phyloP scores from a whole-genome alignment of 768 basidiomycete genomes.

The Termitomyces sp. region DNA sequence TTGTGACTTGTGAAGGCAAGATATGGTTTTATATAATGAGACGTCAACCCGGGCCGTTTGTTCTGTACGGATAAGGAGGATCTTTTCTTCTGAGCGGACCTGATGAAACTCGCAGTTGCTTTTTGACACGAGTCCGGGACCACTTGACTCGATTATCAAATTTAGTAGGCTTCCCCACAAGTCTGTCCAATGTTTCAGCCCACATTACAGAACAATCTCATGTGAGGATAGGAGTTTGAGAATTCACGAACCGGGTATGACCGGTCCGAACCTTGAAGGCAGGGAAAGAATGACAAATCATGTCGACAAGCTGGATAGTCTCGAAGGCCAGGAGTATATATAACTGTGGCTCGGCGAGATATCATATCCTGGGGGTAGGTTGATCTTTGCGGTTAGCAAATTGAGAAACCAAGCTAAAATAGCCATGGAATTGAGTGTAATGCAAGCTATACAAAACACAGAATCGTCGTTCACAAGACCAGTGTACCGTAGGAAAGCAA shows the following conservation, averaged over 20 bases:
- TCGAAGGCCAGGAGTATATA: too few relatives aligned
- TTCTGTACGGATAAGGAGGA: neutral
- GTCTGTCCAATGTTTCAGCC: neutral
- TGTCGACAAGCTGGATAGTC: too few relatives aligned
- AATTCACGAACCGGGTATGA: neutral
- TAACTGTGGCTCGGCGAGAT: too few relatives aligned
- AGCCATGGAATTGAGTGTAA: too few relatives aligned
- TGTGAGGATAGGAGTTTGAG: too few relatives aligned
- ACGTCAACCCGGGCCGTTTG: neutral
- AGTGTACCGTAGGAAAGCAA: too few relatives aligned
- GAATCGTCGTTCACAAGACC: too few relatives aligned
- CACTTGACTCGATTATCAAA: neutral
- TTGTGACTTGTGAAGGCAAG: neutral
- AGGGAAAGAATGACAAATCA: too few relatives aligned
- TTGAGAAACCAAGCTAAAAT: too few relatives aligned
- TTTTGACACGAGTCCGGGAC: neutral
- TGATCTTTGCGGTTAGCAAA: too few relatives aligned
- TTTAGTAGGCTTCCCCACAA: neutral
- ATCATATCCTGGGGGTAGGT: too few relatives aligned
- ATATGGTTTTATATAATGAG: neutral
- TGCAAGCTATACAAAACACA: too few relatives aligned
- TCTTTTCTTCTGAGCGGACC: neutral
- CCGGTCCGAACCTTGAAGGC: neutral
- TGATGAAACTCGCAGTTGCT: neutral
- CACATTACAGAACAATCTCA: neutral